A percentile compares a stretch with the other conserved stretches of the same genome.
Conservation (phyloP, 73 alveolate species). For the Stentor roeselii region DNA sequence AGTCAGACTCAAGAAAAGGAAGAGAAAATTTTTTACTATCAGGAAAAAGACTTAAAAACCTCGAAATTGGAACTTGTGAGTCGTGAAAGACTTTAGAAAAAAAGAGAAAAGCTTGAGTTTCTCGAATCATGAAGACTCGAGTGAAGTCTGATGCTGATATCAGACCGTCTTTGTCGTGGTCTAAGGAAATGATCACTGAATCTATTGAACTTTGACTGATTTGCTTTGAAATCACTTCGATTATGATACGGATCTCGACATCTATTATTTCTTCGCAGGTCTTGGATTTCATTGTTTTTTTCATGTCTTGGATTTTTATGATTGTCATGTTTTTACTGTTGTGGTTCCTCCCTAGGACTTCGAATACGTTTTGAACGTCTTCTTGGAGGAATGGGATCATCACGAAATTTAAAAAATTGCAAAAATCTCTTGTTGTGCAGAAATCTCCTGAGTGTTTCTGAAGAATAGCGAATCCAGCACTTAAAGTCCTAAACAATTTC, state of each 20-base stretch:
- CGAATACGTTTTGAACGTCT: not conserved
- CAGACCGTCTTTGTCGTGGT: not conserved
- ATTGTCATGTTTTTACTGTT: not conserved
- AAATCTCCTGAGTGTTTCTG: not conserved
- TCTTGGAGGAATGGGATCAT: not conserved
- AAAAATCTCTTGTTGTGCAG: not conserved
- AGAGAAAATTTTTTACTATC: not conserved
- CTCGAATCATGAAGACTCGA: not conserved
- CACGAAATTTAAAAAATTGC: not conserved
- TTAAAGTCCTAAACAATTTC: slow-evolving; percentile 1
- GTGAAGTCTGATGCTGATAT: not conserved
- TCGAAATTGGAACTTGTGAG: not conserved
- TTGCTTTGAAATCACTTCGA: not conserved
- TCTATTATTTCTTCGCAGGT: not conserved
- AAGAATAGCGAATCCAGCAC: not conserved
- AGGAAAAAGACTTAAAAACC: not conserved
- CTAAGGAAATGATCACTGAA: not conserved
- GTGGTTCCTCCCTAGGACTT: slow-evolving; percentile 6
- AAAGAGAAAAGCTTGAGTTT: not conserved
- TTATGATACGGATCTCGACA: not conserved
- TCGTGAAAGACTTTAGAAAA: not conserved
- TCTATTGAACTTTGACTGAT: not conserved
- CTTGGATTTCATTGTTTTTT: not conserved
- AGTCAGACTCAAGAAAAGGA: not conserved
- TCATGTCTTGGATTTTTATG: not conserved